Evolutionary conservation across 202 grass and related monocot genomes (phyloP).

Genomic region (Zizania palustris): DNA sequence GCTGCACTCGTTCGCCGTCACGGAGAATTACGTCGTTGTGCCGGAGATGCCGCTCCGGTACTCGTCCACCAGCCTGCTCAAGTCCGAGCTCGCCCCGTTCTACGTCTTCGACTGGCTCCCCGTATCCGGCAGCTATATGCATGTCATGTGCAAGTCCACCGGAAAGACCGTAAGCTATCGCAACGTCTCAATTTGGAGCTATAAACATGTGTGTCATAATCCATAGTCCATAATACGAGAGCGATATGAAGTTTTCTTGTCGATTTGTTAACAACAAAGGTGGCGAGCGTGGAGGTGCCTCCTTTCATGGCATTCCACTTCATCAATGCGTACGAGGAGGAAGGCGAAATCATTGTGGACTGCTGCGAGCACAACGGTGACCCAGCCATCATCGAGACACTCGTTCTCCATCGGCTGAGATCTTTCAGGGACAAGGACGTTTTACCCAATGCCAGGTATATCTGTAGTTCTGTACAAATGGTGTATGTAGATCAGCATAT

Average conservation of each 20-base stretch:
- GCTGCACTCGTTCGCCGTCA: slow-evolving; percentile 49
- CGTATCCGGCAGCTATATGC: neutral
- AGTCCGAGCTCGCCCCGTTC: slow-evolving; percentile 23
- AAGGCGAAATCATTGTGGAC: slow-evolving; percentile 16
- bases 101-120: slow-evolving; percentile 45
- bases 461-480: neutral
- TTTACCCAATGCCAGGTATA: slow-evolving; percentile 38
- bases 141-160: too few relatives aligned
- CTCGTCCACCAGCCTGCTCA: slow-evolving; percentile 34
- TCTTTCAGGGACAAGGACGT: slow-evolving; percentile 26
- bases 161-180: too few relatives aligned
- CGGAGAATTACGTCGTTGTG: slow-evolving; percentile 45
- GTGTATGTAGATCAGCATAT: too few relatives aligned
- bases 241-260: too few relatives aligned
- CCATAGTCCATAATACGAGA: too few relatives aligned
- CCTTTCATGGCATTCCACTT: slow-evolving; percentile 44
- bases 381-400: slow-evolving; percentile 36
- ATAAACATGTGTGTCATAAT: too few relatives aligned
- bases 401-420: slow-evolving; percentile 34
- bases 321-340: slow-evolving; percentile 47
- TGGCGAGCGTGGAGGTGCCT: slow-evolving; percentile 42
- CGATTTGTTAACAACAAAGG: neutral
- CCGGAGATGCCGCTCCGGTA: slow-evolving; percentile 54
- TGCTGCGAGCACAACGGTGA: slow-evolving; percentile 43
- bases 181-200: too few relatives aligned